Evolutionary conservation across 345 rosid genomes (phyloP).

Genomic region (Populus euphratica): DNA sequence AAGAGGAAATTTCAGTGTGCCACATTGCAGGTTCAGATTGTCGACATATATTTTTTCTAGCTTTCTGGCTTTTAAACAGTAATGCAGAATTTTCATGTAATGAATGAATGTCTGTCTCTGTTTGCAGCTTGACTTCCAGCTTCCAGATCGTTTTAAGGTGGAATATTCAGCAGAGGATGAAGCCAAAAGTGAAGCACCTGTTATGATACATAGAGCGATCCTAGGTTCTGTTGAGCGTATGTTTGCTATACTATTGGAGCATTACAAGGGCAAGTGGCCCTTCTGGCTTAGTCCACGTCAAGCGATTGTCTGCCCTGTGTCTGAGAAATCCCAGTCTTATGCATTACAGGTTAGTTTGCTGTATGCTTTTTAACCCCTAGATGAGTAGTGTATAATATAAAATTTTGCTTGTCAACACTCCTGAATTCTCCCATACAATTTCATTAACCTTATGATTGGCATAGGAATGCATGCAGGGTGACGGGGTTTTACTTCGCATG

Average conservation of each 20-base stretch:
- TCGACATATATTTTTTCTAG: not conserved
- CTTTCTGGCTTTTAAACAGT: not conserved
- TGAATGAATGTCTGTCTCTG: conserved; percentile 18
- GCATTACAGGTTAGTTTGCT: conserved; percentile 55
- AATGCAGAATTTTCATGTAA: conserved; percentile 16
- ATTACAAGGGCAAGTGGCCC: conserved; percentile 98
- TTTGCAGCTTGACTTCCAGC: conserved; percentile 93
- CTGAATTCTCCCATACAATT: not conserved
- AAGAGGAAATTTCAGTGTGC: conserved; percentile 95
- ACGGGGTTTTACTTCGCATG: not conserved
- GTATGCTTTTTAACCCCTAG: not conserved
- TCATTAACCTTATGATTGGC: no score
- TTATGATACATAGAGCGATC: conserved; percentile 94
- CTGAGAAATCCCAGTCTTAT: conserved; percentile 74
- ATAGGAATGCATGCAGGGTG: not conserved
- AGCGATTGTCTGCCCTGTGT: conserved; percentile 93
- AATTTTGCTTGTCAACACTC: not conserved
- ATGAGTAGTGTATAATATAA: not conserved
- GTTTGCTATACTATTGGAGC: conserved; percentile 89
- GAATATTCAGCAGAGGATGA: conserved; percentile 90
- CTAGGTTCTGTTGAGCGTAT: conserved; percentile 96
- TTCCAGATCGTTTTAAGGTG: conserved; percentile 71
- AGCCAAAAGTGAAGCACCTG: conserved; percentile 73
- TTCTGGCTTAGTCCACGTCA: conserved; percentile 99
- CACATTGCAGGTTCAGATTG: conserved; percentile 69